Conservation (phyloP, 257 asterid species). For the Petunia axillaris region DNA sequence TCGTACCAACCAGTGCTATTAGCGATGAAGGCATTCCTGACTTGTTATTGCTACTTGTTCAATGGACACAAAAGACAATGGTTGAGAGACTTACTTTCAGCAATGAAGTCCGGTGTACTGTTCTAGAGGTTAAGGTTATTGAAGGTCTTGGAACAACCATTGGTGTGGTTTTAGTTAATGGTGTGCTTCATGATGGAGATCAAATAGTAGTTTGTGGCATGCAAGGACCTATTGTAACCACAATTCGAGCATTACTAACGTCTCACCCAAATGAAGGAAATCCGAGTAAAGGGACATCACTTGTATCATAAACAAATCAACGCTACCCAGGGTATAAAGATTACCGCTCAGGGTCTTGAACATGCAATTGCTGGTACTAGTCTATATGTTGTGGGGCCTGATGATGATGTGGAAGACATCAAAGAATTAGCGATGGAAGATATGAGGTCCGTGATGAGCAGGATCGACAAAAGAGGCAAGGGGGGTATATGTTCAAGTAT, state of each 20-base stretch:
- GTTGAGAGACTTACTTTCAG: slow-evolving; percentile 77
- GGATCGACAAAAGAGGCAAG: slow-evolving; percentile 89
- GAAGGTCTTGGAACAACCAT: slow-evolving; percentile 99
- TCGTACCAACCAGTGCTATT: slow-evolving; percentile 96
- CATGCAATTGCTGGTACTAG: slow-evolving; percentile 98
- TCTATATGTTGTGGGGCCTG: slow-evolving; percentile 84
- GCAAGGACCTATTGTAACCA: slow-evolving; percentile 94
- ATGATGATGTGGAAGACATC: slow-evolving; percentile 76
- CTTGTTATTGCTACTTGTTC: slow-evolving; percentile 68
- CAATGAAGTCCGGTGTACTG: slow-evolving; percentile 94
- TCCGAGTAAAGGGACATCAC: slow-evolving; percentile 95
- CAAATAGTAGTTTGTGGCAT: slow-evolving; percentile 94
- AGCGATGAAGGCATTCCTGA: slow-evolving; percentile 99
- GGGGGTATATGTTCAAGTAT: slow-evolving; percentile 98
- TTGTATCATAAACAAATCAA: slow-evolving; percentile 90
- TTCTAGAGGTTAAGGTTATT: slow-evolving; percentile 94
- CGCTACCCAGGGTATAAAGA: slow-evolving; percentile 98
- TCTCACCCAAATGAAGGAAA: slow-evolving; percentile 99
- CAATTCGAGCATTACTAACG: slow-evolving; percentile 87
- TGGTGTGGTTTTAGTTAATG: slow-evolving; percentile 94
- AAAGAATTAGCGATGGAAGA: slow-evolving; percentile 92
- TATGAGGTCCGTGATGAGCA: slow-evolving; percentile 89
- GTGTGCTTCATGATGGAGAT: slow-evolving; percentile 97
- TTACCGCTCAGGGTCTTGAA: slow-evolving; percentile 97
- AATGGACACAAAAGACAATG: slow-evolving; percentile 95